Percentiles rank a stretch among this genome's conserved stretches.
These are phyloP conservation scores for Rhizophagus prolifer DNA, from an alignment of 192 early-diverging fungal species.

Conservation along the genomic window DNA sequence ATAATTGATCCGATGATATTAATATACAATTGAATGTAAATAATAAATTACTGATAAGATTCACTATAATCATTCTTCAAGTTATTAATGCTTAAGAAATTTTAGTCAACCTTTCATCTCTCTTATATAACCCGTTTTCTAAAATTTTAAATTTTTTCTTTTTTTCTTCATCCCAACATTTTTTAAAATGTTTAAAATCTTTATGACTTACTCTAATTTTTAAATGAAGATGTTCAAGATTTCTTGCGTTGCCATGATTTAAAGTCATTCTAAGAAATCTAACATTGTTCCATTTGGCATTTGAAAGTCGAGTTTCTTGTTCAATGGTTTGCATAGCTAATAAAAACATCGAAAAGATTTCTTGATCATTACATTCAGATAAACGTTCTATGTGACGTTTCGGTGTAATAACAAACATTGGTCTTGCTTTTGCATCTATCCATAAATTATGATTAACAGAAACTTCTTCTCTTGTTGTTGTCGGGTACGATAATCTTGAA, in stretches of 20 bases:
- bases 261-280: slow-evolving; percentile 27
- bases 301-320: slow-evolving; percentile 10
- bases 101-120: slow-evolving; percentile 22
- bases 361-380: slow-evolving; percentile 32
- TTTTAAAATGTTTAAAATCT: slow-evolving; percentile 17
- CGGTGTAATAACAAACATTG: slow-evolving; percentile 34
- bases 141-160: slow-evolving; percentile 13
- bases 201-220: slow-evolving; percentile 15
- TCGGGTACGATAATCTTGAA: slow-evolving; percentile 15
- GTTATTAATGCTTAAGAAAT: not conserved
- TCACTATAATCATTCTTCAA: not conserved
- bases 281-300: not conserved
- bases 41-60: not conserved
- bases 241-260: slow-evolving; percentile 36
- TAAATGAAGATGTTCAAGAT: slow-evolving; percentile 32
- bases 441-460: slow-evolving; percentile 2
- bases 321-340: not conserved
- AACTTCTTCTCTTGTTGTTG: not conserved
- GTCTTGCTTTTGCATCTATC: slow-evolving; percentile 33
- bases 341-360: slow-evolving; percentile 30
- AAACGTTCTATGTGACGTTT: slow-evolving; percentile 31
- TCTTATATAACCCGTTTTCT: slow-evolving; percentile 22
- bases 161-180: slow-evolving; percentile 26
- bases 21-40: not conserved
- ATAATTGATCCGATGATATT: no score